Percentiles rank a stretch among this genome's conserved stretches.
Evolutionary conservation across 768 basidiomycete species (phyloP).

Genomic region (Rhizopogon sp.): DNA sequence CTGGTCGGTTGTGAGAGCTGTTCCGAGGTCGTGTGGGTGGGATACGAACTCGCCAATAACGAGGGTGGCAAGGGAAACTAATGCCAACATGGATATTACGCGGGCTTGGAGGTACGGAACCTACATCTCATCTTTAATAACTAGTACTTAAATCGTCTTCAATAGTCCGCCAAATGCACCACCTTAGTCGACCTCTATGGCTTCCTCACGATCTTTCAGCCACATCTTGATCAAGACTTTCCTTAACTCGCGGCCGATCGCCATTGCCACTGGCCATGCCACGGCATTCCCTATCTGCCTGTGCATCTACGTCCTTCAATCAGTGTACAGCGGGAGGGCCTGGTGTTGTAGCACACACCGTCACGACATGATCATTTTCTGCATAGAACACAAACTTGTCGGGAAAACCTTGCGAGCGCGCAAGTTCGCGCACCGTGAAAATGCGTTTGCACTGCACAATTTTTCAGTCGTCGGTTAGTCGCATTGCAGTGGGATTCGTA

Average conservation of each 20-base stretch:
- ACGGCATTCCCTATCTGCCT: slow-evolving; percentile 82
- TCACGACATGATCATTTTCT: slow-evolving; percentile 46
- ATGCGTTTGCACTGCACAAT: slow-evolving; percentile 56
- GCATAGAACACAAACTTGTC: slow-evolving; percentile 66
- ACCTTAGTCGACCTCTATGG: slow-evolving; percentile 29
- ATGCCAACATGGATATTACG: background rate
- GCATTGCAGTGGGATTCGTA: slow-evolving; percentile 22
- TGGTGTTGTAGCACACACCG: slow-evolving; percentile 37
- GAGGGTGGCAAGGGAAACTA: slow-evolving; percentile 9
- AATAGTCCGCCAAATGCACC: background rate
- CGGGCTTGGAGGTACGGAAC: background rate
- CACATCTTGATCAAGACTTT: slow-evolving; percentile 49
- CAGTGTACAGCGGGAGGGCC: background rate
- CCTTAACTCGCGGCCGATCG: slow-evolving; percentile 61
- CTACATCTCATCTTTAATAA: background rate
- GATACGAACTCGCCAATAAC: slow-evolving; percentile 55
- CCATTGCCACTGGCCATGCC: slow-evolving; percentile 57
- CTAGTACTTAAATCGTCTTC: background rate
- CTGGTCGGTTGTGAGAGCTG: slow-evolving; percentile 69
- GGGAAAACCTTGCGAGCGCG: slow-evolving; percentile 78
- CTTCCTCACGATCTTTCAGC: slow-evolving; percentile 33
- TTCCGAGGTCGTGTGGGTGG: slow-evolving; percentile 84
- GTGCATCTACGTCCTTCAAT: slow-evolving; percentile 50
- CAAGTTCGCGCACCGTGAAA: slow-evolving; percentile 70
- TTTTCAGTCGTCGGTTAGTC: background rate